A percentile compares a stretch with the other conserved stretches of the same genome.
phyloP scores from a whole-genome alignment of 495 filamentous ascomycete species.

The Penicillium manginii region DNA sequence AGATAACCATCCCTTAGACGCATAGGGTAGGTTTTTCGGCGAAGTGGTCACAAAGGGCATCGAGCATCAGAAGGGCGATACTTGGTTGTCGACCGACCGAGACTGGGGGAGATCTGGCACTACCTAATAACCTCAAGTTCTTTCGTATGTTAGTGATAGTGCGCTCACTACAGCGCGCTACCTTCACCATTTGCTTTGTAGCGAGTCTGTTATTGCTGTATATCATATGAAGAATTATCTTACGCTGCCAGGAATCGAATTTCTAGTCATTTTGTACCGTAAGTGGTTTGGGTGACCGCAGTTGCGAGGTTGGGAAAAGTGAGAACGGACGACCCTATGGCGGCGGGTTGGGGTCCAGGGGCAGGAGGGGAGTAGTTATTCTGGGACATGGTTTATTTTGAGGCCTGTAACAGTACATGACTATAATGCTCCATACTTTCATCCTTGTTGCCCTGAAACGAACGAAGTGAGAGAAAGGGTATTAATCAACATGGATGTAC shows the following conservation, averaged over 20 bases:
- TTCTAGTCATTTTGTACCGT: constrained; percentile 17
- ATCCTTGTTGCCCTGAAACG: constrained; percentile 9
- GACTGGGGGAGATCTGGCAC: neutral
- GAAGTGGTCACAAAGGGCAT: constrained; percentile 18
- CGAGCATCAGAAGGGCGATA: constrained; percentile 1
- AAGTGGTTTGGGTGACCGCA: constrained; percentile 2
- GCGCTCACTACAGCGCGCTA: constrained; percentile 16
- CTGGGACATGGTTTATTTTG: constrained; percentile 13
- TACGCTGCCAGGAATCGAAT: constrained; percentile 15
- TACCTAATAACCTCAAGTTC: constrained; percentile 14
- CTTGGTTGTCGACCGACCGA: too few species aligned
- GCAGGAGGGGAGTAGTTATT: too few species aligned
- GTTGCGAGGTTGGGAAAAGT: constrained; percentile 12
- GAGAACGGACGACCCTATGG: constrained; percentile 4
- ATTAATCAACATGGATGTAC: constrained; percentile 11
- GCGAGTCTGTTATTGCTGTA: constrained; percentile 14
- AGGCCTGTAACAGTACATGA: constrained; percentile 15
- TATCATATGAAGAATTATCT: constrained; percentile 20
- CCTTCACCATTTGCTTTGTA: constrained; percentile 18
- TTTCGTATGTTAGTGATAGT: constrained; percentile 17
- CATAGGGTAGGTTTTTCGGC: constrained; percentile 15
- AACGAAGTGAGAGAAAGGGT: constrained; percentile 13
- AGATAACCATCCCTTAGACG: constrained; percentile 23
- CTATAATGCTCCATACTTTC: constrained; percentile 9
- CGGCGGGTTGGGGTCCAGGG: neutral